Evolutionary conservation across 805 yeast species (phyloP).

Genomic region (Vanderwaltozyma verrucispora): DNA sequence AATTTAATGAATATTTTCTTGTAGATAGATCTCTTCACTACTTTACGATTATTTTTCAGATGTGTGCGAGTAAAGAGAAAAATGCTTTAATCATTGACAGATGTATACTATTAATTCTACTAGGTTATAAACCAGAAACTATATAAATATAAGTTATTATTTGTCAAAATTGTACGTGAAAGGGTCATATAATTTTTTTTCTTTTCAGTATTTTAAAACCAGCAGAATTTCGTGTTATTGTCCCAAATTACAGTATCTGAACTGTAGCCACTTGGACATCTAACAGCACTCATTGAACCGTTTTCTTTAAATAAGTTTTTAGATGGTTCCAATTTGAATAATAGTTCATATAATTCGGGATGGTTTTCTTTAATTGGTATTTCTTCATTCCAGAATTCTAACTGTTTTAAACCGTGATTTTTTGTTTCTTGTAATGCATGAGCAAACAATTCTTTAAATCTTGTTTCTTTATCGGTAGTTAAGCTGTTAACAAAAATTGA

Average conservation of each 20-base stretch:
- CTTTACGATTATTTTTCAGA: no score
- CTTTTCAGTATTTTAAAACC: no score
- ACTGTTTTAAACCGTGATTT: slow-evolving; percentile 14
- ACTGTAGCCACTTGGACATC: slow-evolving; percentile 22
- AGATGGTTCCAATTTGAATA: slow-evolving; percentile 18
- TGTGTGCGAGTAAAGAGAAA: no score
- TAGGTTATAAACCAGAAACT: no score
- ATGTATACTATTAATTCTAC: no score
- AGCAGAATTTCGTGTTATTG: slow-evolving; percentile 37
- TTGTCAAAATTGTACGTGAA: no score
- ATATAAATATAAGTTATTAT: no score
- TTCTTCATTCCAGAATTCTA: slow-evolving; percentile 35
- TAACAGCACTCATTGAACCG: slow-evolving; percentile 33
- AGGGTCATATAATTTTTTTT: no score
- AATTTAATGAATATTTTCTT: no score
- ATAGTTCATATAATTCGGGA: slow-evolving; percentile 12
- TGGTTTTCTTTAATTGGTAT: slow-evolving; percentile 18
- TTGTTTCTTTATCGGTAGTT: slow-evolving; percentile 10
- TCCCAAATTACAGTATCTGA: slow-evolving; percentile 30
- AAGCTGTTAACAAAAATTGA: no score
- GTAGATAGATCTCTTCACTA: no score
- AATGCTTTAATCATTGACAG: no score
- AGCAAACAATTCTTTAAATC: slow-evolving; percentile 22
- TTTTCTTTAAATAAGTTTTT: slow-evolving; percentile 19
- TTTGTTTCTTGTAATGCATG: slow-evolving; percentile 31